Conservation (phyloP, 2,329 filamentous ascomycete species). For the Neonectria ditissima region DNA sequence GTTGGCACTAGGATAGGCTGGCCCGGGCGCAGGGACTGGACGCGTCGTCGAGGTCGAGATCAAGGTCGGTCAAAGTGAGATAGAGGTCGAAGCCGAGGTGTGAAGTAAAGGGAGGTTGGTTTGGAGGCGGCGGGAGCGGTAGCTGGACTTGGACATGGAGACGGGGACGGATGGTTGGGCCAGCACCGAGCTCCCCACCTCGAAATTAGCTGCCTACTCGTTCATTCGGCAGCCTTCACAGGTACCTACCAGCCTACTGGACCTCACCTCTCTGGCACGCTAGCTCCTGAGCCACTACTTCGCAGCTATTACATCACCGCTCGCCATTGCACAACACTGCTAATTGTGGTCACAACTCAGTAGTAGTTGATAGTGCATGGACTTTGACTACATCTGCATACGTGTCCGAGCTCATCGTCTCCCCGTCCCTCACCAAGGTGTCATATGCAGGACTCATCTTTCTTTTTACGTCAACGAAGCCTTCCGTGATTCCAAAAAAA, state of each 20-base stretch:
- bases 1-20: neutral
- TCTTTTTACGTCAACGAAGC: constrained; percentile 36
- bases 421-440: neutral
- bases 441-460: constrained; percentile 19
- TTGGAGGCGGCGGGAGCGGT: constrained; percentile 14
- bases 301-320: constrained; percentile 42
- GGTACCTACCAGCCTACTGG: no score
- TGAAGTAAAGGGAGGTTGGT: constrained; percentile 10
- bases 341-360: neutral
- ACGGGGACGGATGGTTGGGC: constrained; percentile 17
- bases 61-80: neutral
- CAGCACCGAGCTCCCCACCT: constrained; percentile 29
- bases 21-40: neutral
- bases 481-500: constrained; percentile 26
- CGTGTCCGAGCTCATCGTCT: neutral
- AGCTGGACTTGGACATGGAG: constrained; percentile 27
- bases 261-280: neutral
- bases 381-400: constrained; percentile 12
- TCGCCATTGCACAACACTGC: neutral
- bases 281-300: constrained; percentile 23
- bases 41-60: neutral
- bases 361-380: neutral
- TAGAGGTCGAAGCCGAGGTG: neutral
- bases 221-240: constrained; percentile 16
- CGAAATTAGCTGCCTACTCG: constrained; percentile 29